Percentiles rank a stretch among this genome's conserved stretches.
Conservation (phyloP, 1,139 yeast genomes). For the Arxiozyma telluris region DNA sequence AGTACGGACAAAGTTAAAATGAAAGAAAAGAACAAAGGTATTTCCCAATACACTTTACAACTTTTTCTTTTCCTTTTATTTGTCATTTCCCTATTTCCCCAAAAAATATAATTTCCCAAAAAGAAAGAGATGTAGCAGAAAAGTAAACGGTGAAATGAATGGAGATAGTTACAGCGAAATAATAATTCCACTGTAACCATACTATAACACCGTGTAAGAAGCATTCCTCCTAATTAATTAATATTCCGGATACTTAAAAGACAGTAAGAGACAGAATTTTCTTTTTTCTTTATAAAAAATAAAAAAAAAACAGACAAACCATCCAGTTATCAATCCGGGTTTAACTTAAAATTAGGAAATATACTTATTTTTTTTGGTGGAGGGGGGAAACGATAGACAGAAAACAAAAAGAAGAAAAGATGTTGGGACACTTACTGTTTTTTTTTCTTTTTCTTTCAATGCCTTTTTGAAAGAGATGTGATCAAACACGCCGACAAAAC, state of each 20-base stretch:
- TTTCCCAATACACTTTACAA: not conserved
- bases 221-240: constrained; percentile 48
- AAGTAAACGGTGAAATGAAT: constrained; percentile 51
- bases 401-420: not conserved
- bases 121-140: constrained; percentile 49
- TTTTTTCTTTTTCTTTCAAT: not conserved
- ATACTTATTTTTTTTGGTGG: not conserved
- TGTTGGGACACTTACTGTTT: not conserved
- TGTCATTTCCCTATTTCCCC: too few relatives aligned
- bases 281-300: constrained; percentile 29
- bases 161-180: not conserved
- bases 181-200: not conserved
- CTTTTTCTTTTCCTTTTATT: not conserved
- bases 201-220: constrained; percentile 61
- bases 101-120: not conserved
- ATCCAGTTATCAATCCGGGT: constrained; percentile 96
- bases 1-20: not conserved
- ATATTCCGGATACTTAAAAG: constrained; percentile 95
- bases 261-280: constrained; percentile 82
- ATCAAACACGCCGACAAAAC: too few relatives aligned
- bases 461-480: not conserved
- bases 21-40: not conserved
- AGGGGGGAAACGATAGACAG: not conserved
- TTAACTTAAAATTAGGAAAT: not conserved
- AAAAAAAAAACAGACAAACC: constrained; percentile 42